Base-by-base conservation (phyloP, 495 filamentous ascomycete genomes). In the Daldinia childiae region DNA sequence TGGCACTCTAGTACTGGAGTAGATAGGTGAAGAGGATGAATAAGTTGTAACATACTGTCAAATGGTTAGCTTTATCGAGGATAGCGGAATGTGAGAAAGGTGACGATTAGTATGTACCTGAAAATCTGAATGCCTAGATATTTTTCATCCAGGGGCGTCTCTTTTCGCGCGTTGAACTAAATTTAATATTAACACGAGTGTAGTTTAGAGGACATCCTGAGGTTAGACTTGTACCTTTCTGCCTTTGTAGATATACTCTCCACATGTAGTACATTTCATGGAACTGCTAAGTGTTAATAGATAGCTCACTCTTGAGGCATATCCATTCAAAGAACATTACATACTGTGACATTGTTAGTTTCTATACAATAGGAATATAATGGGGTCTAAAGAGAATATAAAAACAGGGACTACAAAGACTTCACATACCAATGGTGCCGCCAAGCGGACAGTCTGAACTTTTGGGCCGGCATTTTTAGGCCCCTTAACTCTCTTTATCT, bases 171-270 rank as follows among this genome's bases (percentile, higher is more conserved):
- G 80, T 98, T 99, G 58, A 73, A 73, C 71, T 73, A 19, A 32
- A 0, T 7, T 32, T 43, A 0, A 11, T 15, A 39, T 73, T 24
- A 73, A 62, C 19, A 51, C 36, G 32, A 11, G 27, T 1, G 24
- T 14, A 36, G n/a, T 27, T 50, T 17, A 19, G 24, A 30, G 21
- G 14, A 21, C 1, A 6, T 21, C 4, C 14, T 21, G n/a, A 19
- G 11, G 1, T 8, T 7, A 27, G 45, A 6, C 19, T 51, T 54
- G 38, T 73, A 73, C 71, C 75, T 98, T 98, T 55, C 94, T 90
- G 1, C 95, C 95, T 71, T 93, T 92, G 84, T 98, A 97, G 78
- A 99, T 98, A 85, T 92, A 98, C 83, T 98, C 94, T 68, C 93
- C 95, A 79, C 95, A 98, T 58, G 88, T 83, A 17, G 87, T 90